Base-by-base conservation (phyloP, 306 rosid species). In the Glycine tomentella region DNA sequence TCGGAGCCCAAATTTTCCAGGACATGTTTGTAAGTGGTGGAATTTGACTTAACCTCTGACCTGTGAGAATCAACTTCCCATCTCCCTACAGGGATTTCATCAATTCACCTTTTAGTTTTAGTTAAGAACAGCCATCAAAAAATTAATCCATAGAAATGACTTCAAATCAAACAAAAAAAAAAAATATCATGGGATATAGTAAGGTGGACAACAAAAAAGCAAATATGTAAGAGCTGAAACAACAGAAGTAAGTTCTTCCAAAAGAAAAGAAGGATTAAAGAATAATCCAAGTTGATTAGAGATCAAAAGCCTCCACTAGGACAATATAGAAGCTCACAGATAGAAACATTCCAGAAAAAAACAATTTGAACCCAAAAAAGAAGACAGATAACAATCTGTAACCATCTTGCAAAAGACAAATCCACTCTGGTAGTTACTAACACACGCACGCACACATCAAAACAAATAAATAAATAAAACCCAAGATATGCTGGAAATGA, bases 41-140 rank as follows among this genome's bases (percentile, higher is more conserved):
- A 87, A 77, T 80, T 86, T 81, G 84, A 63, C 76, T 82, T 56
- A 46, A 78, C 65, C n/a, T 50, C 86, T 76, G 84, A 73, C 65
- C 76, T 80, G 81, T 79, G 92, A 82, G 81, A 86, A 83, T 81
- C 77, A 77, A 66, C 88, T 79, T 81, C 81, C 88, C 87, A 65
- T 81, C 84, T 85, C 74, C 88, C 99, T 95, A 90, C 68, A 87
- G 58, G 69, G 20, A 81, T 78, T 67, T 76, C 66, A 83, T 55
- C 74, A 65, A 82, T 79, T 78, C 51, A 77, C 17, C 57, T n/a
- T 69, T 42, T 61, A 80, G 81, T 75, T 53, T 72, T 68, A 70
- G 52, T 78, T 52, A 75, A 36, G 38, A 71, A 56, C 8, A 79
- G 38, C 10, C 40, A 62, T 11, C 16, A 53, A 53, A 53, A 53